Evolutionary conservation across 441 rosid species (phyloP).

Genomic region (Hura crepitans): DNA sequence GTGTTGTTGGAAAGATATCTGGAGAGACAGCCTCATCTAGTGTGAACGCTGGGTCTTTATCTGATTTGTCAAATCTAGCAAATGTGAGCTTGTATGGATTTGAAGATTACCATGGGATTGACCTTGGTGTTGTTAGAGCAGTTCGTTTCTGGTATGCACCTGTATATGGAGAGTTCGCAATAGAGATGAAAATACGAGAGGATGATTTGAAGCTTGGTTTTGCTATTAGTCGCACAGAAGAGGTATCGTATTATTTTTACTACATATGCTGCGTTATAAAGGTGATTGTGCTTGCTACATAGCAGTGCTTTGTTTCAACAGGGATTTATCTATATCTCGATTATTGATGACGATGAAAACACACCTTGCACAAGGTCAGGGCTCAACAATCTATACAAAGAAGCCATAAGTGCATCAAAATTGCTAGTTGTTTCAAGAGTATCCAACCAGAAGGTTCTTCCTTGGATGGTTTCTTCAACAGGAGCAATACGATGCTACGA

Average conservation of each 20-base stretch:
- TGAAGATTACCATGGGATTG: constrained; percentile 96
- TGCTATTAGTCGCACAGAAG: constrained; percentile 94
- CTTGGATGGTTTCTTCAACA: constrained; percentile 91
- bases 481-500: constrained; percentile 88
- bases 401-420: constrained; percentile 52
- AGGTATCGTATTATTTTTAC: constrained; percentile 42
- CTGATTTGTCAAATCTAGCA: constrained; percentile 73
- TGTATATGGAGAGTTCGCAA: constrained; percentile 52
- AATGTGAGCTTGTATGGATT: constrained; percentile 80
- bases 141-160: constrained; percentile 93
- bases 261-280: neutral
- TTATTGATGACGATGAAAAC: constrained; percentile 57
- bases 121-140: constrained; percentile 89
- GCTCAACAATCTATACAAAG: constrained; percentile 54
- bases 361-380: constrained; percentile 78
- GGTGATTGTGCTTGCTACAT: neutral
- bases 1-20: constrained; percentile 64
- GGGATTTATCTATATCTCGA: constrained; percentile 92
- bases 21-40: constrained; percentile 92
- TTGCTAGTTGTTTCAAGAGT: constrained; percentile 71
- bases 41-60: constrained; percentile 71
- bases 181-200: constrained; percentile 69
- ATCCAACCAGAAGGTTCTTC: constrained; percentile 77
- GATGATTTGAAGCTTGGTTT: constrained; percentile 83
- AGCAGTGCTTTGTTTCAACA: constrained; percentile 22